These are phyloP conservation scores for Candida ovalis DNA, from an alignment of 805 yeast species.

Conservation along the genomic window DNA sequence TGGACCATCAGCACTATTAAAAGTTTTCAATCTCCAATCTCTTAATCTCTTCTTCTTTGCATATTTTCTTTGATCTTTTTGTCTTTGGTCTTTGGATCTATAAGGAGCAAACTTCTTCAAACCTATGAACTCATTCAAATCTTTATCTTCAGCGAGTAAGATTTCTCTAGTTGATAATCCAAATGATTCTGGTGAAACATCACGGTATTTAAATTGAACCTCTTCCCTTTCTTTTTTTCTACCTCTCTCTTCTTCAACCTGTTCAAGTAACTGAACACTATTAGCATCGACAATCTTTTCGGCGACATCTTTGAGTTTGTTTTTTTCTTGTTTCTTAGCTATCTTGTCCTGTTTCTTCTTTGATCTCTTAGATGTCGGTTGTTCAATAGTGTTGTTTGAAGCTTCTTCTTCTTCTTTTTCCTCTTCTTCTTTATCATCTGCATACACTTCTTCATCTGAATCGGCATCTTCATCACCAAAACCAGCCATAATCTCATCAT, in stretches of 20 bases:
- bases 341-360: slow-evolving; percentile 52
- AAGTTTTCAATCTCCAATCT: slow-evolving; percentile 87
- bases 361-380: slow-evolving; percentile 45
- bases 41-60: slow-evolving; percentile 77
- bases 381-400: slow-evolving; percentile 16
- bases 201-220: slow-evolving; percentile 76
- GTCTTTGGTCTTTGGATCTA: slow-evolving; percentile 65
- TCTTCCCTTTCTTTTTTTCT: slow-evolving; percentile 49
- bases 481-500: slow-evolving; percentile 49
- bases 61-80: slow-evolving; percentile 78
- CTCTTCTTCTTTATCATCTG: slow-evolving; percentile 29
- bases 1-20: slow-evolving; percentile 56
- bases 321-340: slow-evolving; percentile 57
- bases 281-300: slow-evolving; percentile 76
- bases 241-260: slow-evolving; percentile 62
- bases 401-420: slow-evolving; percentile 31
- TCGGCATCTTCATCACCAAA: slow-evolving; percentile 24
- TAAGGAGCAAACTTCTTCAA: slow-evolving; percentile 93
- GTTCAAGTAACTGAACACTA: slow-evolving; percentile 59
- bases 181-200: slow-evolving; percentile 91
- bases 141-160: slow-evolving; percentile 81
- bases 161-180: slow-evolving; percentile 87
- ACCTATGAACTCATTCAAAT: slow-evolving; percentile 80
- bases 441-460: slow-evolving; percentile 39
- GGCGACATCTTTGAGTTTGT: slow-evolving; percentile 60